Evolutionary conservation across 768 basidiomycete species (phyloP), one percentile per base, ranked within the genome.

Genomic region (Termitomyces sp.): DNA sequence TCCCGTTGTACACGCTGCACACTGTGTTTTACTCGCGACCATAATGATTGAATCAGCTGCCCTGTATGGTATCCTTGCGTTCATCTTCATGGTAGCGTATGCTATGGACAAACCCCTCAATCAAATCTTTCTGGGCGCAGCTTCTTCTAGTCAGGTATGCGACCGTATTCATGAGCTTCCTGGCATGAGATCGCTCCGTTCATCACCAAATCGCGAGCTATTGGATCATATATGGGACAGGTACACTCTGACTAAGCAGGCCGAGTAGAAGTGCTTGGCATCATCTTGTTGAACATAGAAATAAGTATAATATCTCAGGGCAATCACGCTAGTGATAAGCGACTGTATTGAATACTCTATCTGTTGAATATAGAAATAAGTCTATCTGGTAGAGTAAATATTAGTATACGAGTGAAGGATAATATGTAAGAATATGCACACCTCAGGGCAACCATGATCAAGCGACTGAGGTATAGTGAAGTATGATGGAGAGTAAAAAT

Each of bases 31-130:
- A 32, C 46, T 47, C 46, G 46, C 59, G 1, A 63, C 69, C 8
- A 67, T 76, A 42, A 59, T 76, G 50, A 56, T 76, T 28, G 71
- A 76, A 58, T 72, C 70, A 10, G 73, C 75, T 10, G 68, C 71
- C 1, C 53, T 75, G 19, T 72, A 73, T 45, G 70, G 71, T 17
- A 48, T 69, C 27, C 66, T 69, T 45, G 63, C 70, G 0, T 12
- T 73, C 28, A 54, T 69, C 30, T 66, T 73, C 58, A 65, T 75
- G 52, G 59, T 71, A 17, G 64, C 46, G 19, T 34, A 71, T 53
- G 70, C 68, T 5, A n/a, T 67, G 17, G 59, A 63, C 23, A 68
- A 70, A 57, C 69, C 73, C 1, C 63, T 64, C n/a, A 67, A 69
- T 42, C 70, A 71, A 51, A 48, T 72, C 2, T 70, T 73, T 56